Evolutionary conservation across 257 asterid genomes (phyloP).

Genomic region (Mitragyna speciosa): DNA sequence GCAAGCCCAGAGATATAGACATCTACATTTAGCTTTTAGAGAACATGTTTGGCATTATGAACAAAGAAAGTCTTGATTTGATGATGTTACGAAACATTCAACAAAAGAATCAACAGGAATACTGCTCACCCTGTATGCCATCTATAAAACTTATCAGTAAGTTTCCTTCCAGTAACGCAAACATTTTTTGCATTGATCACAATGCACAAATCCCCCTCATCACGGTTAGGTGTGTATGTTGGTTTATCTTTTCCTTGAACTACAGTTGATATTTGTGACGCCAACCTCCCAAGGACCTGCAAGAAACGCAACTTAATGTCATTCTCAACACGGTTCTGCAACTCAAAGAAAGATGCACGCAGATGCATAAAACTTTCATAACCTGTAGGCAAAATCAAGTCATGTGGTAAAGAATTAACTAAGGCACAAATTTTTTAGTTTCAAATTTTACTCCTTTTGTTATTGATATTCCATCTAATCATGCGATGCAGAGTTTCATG

Average conservation of each 20-base stretch:
- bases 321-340: not conserved
- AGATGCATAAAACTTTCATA: not conserved
- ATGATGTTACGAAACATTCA: constrained; percentile 7
- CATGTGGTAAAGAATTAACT: not conserved
- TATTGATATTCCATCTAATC: not conserved
- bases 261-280: constrained; percentile 85
- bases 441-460: no score
- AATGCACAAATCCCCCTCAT: constrained; percentile 91
- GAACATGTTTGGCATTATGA: not conserved
- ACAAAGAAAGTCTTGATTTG: not conserved
- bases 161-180: constrained; percentile 88
- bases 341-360: no score
- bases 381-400: not conserved
- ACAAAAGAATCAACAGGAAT: not conserved
- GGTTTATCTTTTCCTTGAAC: constrained; percentile 99
- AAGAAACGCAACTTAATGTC: constrained; percentile 7
- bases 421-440: no score
- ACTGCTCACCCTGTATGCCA: constrained; percentile 91
- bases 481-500: not conserved
- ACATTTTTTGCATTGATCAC: constrained; percentile 85
- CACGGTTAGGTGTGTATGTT: constrained; percentile 67
- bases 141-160: constrained; percentile 81
- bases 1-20: not conserved
- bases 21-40: not conserved
- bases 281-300: constrained; percentile 89